Percentiles rank a stretch among this genome's conserved stretches.
Conservation (phyloP, 2,329 filamentous ascomycete species). For the Clonostachys rosea region DNA sequence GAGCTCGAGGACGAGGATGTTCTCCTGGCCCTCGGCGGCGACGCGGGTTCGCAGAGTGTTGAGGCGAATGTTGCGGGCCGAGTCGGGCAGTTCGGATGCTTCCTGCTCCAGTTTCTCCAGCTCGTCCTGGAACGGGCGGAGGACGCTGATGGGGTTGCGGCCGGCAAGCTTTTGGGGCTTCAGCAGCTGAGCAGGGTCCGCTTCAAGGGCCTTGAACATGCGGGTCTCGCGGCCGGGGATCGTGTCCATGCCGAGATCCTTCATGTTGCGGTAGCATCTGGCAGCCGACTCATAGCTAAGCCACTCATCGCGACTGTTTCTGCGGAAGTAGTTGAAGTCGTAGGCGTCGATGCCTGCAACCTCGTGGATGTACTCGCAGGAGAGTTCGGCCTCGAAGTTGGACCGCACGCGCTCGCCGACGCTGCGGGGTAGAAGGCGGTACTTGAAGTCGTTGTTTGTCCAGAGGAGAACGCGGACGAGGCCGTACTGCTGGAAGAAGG, state of each 20-base stretch:
- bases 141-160: constrained; percentile 14
- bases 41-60: constrained; percentile 19
- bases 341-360: constrained; percentile 38
- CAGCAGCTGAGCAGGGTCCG: constrained; percentile 10
- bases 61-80: constrained; percentile 10
- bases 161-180: constrained; percentile 19
- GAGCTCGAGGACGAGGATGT: constrained; percentile 18
- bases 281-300: constrained; percentile 42
- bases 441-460: constrained; percentile 57
- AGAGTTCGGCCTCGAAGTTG: constrained; percentile 55
- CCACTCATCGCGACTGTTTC: constrained; percentile 34
- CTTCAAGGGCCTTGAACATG: constrained; percentile 13
- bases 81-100: not conserved
- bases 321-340: constrained; percentile 13
- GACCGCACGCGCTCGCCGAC: constrained; percentile 50
- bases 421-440: constrained; percentile 53
- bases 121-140: constrained; percentile 35
- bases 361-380: constrained; percentile 55
- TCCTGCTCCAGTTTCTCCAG: constrained; percentile 28
- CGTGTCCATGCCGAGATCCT: constrained; percentile 27
- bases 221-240: constrained; percentile 37
- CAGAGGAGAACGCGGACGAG: constrained; percentile 76
- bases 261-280: constrained; percentile 40
- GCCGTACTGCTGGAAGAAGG: constrained; percentile 70
- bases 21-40: constrained; percentile 11